Conservation (phyloP, 768 basidiomycete genomes). For the Tulasnella sp. region DNA sequence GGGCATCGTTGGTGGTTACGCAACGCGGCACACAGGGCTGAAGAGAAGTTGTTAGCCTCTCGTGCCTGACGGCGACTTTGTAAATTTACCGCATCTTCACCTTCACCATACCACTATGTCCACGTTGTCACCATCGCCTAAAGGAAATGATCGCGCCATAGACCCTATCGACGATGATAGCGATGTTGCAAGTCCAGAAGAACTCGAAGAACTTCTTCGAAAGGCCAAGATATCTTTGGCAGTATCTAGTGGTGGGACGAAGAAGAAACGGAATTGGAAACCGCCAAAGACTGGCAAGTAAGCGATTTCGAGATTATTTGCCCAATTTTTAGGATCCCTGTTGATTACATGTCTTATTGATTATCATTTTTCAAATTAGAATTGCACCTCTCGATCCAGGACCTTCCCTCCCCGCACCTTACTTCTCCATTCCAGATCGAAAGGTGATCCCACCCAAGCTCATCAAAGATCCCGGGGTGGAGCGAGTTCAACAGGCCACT, state of each 20-base stretch:
- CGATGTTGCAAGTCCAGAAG: background rate
- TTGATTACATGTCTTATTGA: background rate
- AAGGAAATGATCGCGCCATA: too few relatives aligned
- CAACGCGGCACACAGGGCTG: too few relatives aligned
- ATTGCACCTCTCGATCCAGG: conserved; percentile 61
- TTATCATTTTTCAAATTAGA: conserved; percentile 14
- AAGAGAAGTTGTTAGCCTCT: too few relatives aligned
- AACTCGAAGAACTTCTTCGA: conserved; percentile 3
- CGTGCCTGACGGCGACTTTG: too few relatives aligned
- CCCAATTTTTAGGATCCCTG: background rate
- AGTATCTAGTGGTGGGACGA: background rate
- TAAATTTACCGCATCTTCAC: too few relatives aligned
- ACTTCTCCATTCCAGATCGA: conserved; percentile 35
- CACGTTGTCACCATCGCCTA: too few relatives aligned
- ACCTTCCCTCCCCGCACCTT: conserved; percentile 43
- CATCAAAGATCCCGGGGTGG: background rate
- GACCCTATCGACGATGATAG: background rate
- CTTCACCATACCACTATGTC: too few relatives aligned
- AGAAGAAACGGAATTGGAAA: background rate
- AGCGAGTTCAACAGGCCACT: background rate
- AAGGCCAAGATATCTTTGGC: conserved; percentile 8
- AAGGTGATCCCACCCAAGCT: conserved; percentile 34
- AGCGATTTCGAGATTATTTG: background rate
- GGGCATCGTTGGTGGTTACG: too few relatives aligned
- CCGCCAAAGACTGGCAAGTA: background rate